Evolutionary conservation across 2,329 filamentous ascomycete genomes (phyloP).

Genomic region (Trichophyton rubrum): DNA sequence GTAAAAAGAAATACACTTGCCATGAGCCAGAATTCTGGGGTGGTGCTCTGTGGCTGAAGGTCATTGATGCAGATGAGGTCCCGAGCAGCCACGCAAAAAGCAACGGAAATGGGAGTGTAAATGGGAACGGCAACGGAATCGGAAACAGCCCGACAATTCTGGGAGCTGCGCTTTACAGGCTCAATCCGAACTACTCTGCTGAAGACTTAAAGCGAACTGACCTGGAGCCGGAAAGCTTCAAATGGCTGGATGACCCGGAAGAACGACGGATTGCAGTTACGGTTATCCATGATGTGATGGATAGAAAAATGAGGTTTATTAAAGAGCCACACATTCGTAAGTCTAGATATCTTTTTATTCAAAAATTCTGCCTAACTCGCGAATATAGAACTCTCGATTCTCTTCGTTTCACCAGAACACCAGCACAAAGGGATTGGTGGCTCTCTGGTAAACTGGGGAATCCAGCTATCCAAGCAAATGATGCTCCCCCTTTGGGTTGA

Average conservation of each 20-base stretch:
- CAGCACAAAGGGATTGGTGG: slow-evolving; percentile 13
- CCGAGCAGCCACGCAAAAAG: not conserved
- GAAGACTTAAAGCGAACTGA: not conserved
- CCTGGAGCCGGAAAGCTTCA: slow-evolving; percentile 7
- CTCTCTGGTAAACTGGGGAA: slow-evolving; percentile 14
- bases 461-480: slow-evolving; percentile 11
- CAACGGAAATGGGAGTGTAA: not conserved
- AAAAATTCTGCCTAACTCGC: not conserved
- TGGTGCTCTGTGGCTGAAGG: slow-evolving; percentile 12
- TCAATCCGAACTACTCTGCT: slow-evolving; percentile 6
- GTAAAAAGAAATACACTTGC: slow-evolving; percentile 6
- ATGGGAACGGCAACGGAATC: not conserved
- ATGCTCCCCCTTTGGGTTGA: slow-evolving; percentile 14
- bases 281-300: slow-evolving; percentile 9
- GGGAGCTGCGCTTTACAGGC: slow-evolving; percentile 9
- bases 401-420: slow-evolving; percentile 14
- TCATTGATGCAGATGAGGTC: slow-evolving; percentile 6
- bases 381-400: slow-evolving; percentile 10
- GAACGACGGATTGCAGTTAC: slow-evolving; percentile 8
- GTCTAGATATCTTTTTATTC: slow-evolving; percentile 1
- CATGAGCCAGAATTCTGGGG: not conserved
- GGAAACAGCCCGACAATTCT: slow-evolving; percentile 1
- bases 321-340: slow-evolving; percentile 12
- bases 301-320: slow-evolving; percentile 8
- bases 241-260: slow-evolving; percentile 11